Base-by-base conservation (phyloP, 345 rosid species). In the Abelmoschus esculentus region DNA sequence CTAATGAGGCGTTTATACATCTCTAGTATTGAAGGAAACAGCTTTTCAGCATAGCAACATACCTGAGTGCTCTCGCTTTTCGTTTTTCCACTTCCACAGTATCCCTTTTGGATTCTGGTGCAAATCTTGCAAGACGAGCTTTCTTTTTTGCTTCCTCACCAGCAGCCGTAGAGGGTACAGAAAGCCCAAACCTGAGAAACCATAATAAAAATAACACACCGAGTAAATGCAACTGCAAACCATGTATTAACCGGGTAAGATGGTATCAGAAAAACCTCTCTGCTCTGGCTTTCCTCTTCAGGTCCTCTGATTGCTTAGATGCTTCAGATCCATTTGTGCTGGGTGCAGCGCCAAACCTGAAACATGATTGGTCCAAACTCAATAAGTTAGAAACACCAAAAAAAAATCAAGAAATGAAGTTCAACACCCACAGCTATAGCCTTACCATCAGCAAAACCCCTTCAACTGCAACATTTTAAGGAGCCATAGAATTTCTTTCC, bases 261-360 rank as follows among this genome's bases (percentile, higher is more conserved):
- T 38, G 60, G 22, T 36, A 34, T 3, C 6, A 36, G 11, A 58
- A 42, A 22, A 63, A 95, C 99, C 99, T 91, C 82, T 91, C 98
- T 70, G 96, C 96, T 79, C 99, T 81, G 72, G 97, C 92, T 78
- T 89, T 95, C 78, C 96, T 90, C 83, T 95, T 95, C 75, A 85
- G 64, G 66, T 88, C 93, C 80, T 91, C 99, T 0, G 90, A 80
- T 61, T 83, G 84, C 76, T 87, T 88, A 61, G 78, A 56, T 56
- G 63, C 81, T 14, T 79, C 92, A 26, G 89, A 72, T 32, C 66
- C 86, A 64, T 77, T 76, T 17, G 46, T 50, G 4, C 74, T 63
- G 14, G 80, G 53, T n/a, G 53, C 81, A 71, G 96, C 81, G 56
- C 98, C 98, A 76, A 95, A 95, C 96, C 98, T 91, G 72, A 54